Percentiles rank a stretch among this genome's conserved stretches.
phyloP scores from a whole-genome alignment of 2,329 filamentous ascomycete species.

The Nannizzia gypsea region DNA sequence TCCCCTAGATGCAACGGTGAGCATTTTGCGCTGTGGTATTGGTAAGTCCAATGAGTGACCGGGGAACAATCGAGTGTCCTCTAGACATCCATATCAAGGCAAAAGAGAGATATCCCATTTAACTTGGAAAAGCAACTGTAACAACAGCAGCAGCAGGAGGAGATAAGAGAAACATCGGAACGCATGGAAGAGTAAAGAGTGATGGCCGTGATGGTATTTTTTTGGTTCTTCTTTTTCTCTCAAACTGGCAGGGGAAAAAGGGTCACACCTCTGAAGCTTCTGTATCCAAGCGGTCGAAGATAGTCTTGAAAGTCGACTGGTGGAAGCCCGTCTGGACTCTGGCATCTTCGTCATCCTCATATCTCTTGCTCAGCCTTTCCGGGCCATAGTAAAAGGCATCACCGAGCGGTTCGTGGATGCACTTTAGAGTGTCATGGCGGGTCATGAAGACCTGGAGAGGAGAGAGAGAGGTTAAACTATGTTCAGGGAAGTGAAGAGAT shows the following conservation, averaged over 20 bases:
- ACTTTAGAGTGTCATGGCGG: slow-evolving; percentile 64
- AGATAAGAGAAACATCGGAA: slow-evolving; percentile 9
- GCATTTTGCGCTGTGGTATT: slow-evolving; percentile 16
- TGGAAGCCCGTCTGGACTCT: slow-evolving; percentile 34
- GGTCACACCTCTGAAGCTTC: slow-evolving; percentile 60
- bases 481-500: neutral
- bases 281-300: slow-evolving; percentile 63
- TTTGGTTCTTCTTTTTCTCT: slow-evolving; percentile 6
- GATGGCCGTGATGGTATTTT: neutral
- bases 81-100: neutral
- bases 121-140: neutral
- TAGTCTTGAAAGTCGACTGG: slow-evolving; percentile 42
- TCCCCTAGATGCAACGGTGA: slow-evolving; percentile 50
- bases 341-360: slow-evolving; percentile 52
- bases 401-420: slow-evolving; percentile 90
- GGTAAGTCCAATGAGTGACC: neutral
- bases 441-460: slow-evolving; percentile 96
- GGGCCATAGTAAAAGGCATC: slow-evolving; percentile 95
- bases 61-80: neutral
- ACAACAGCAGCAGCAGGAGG: neutral
- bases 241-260: slow-evolving; percentile 20
- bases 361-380: slow-evolving; percentile 71
- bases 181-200: slow-evolving; percentile 17
- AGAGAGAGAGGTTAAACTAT: neutral
- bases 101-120: neutral